Conservation (phyloP, 2,329 filamentous ascomycete species). For the Botrytis pseudocinerea region DNA sequence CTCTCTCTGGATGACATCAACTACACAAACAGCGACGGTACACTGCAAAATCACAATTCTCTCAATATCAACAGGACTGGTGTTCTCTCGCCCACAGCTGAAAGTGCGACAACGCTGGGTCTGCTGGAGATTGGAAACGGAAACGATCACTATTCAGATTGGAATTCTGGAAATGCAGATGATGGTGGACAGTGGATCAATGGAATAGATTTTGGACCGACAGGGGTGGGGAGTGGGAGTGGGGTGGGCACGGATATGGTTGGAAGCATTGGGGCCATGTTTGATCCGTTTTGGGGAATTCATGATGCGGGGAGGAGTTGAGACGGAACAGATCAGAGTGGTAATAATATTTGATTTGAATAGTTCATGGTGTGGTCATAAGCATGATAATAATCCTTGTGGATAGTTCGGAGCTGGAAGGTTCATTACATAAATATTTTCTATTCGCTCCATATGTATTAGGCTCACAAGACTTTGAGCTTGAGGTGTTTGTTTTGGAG, state of each 20-base stretch:
- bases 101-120: neutral
- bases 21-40: neutral
- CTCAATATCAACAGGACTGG: neutral
- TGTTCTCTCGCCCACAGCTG: neutral
- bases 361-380: neutral
- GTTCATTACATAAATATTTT: neutral
- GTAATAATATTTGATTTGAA: neutral
- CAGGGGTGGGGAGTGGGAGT: neutral
- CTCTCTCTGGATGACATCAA: neutral
- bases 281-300: conserved; percentile 11
- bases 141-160: conserved; percentile 13
- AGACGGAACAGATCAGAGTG: neutral
- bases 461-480: neutral
- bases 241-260: neutral
- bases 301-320: neutral
- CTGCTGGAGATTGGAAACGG: conserved; percentile 1
- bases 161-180: conserved; percentile 4
- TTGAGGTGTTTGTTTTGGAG: too few relatives aligned
- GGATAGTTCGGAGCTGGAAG: too few relatives aligned
- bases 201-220: neutral
- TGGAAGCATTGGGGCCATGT: conserved; percentile 5
- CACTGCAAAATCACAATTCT: neutral
- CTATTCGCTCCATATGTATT: neutral
- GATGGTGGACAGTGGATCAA: conserved; percentile 11
- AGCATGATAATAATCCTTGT: neutral